A percentile compares a stretch with the other conserved stretches of the same genome.
These are phyloP conservation scores for Trichosporon sp. DNA, from an alignment of 1,284 basidiomycete genomes.

Conservation along the genomic window DNA sequence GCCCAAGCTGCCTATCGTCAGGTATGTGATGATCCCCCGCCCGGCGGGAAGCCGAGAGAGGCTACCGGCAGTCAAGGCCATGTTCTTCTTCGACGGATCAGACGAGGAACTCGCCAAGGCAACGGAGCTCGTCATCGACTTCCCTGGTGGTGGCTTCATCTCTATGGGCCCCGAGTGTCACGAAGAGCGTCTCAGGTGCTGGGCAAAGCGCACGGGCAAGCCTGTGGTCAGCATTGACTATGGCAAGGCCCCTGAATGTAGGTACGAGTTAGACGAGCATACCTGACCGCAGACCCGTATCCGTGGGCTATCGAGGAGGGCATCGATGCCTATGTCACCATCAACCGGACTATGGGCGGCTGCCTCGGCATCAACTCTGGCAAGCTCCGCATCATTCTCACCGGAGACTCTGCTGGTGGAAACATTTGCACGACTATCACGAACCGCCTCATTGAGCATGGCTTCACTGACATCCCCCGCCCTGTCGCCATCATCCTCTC, in stretches of 20 bases:
- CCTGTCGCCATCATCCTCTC: conserved; percentile 77
- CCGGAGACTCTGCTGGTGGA: conserved; percentile 88
- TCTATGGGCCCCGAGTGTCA: conserved; percentile 93
- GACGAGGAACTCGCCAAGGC: conserved; percentile 62
- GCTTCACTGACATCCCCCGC: conserved; percentile 50
- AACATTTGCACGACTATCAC: conserved; percentile 76
- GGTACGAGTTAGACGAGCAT: conserved; percentile 32
- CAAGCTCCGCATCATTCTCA: conserved; percentile 66
- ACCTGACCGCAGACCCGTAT: conserved; percentile 65
- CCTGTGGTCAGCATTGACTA: conserved; percentile 87
- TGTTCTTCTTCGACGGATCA: conserved; percentile 75
- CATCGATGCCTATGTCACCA: conserved; percentile 77
- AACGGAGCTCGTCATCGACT: conserved; percentile 80
- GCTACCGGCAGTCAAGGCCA: conserved; percentile 64
- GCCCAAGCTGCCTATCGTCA: conserved; percentile 59
- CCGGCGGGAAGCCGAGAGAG: conserved; percentile 71
- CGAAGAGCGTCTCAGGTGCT: conserved; percentile 82
- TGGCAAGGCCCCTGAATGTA: conserved; percentile 92
- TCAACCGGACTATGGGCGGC: conserved; percentile 72
- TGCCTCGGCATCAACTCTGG: conserved; percentile 70
- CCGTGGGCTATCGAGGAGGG: conserved; percentile 92
- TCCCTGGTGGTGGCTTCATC: conserved; percentile 93
- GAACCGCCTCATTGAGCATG: conserved; percentile 72
- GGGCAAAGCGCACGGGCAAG: conserved; percentile 72
- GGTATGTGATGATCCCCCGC: conserved; percentile 73